Evolutionary conservation across 2,329 filamentous ascomycete genomes (phyloP), one percentile per base, ranked within the genome.

Genomic region (Bipolaris oryzae): DNA sequence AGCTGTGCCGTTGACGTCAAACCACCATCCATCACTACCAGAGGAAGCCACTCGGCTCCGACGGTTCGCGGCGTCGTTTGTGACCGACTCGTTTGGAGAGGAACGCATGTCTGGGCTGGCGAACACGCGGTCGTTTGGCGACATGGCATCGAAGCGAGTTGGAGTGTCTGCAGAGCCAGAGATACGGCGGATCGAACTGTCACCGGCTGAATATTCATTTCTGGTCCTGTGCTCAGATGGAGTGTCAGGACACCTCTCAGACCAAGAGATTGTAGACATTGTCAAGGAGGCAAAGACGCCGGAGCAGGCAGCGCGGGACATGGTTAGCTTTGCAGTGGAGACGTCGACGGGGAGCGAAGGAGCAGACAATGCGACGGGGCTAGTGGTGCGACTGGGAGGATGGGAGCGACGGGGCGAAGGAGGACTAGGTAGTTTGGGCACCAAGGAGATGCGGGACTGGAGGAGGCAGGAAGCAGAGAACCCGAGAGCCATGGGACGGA

Each of bases 81-180:
- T 96, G 16, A 95, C 94, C 0, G 95, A 99, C 78, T 96, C 91
- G 33, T 99, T 99, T 75, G 95, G 95, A 71, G 95, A 99, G 78
- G 93, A 98, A 78, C 92, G 95, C 66, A 95, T 99, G 76, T 88
- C 88, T 13, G 94, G 95, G 0, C 84, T 99, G 0, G 95, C 95
- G 66, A 99, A 99, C 78, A 96, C 91, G 31, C 90, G 95, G 28
- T 85, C 95, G 3, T 98, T 99, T 73, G 95, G 95, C 23, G 95
- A 99, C 79, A 92, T 97, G 78, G 85, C 85, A 33, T 91, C 88
- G 55, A 99, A 99, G 78, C 89, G 94, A 50, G 89, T 98, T 50
- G 95, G 95, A 25, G 94, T 99, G 11, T 93, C 89, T 3, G 95
- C 95, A 1, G 95, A 99, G 77, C 95, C 95, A 0, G 93, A 98